A percentile compares a stretch with the other conserved stretches of the same genome.
These are phyloP conservation scores for Lasiodiplodia sp. DNA, from an alignment of 2,329 filamentous ascomycete genomes.

Conservation along the genomic window DNA sequence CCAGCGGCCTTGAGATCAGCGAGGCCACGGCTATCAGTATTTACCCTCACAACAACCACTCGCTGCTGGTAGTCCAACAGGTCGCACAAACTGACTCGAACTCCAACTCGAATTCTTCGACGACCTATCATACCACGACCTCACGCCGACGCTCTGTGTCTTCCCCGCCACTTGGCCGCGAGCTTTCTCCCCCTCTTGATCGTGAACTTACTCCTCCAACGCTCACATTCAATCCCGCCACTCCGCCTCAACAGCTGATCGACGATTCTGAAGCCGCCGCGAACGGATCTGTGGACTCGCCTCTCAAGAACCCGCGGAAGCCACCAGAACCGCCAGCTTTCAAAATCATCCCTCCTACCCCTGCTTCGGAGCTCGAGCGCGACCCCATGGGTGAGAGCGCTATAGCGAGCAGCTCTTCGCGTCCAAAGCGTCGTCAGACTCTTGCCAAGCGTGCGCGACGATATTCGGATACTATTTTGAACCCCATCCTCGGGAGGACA, in stretches of 20 bases:
- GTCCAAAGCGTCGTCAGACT: conserved; percentile 48
- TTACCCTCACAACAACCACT: conserved; percentile 69
- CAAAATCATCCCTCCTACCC: conserved; percentile 64
- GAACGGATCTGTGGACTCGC: conserved; percentile 57
- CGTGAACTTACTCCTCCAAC: conserved; percentile 36
- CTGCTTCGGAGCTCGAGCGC: conserved; percentile 54
- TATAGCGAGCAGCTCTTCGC: conserved; percentile 35
- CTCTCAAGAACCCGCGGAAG: conserved; percentile 64
- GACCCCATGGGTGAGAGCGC: conserved; percentile 38
- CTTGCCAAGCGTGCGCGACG: conserved; percentile 54
- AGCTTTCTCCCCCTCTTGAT: conserved; percentile 3
- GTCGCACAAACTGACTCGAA: conserved; percentile 41
- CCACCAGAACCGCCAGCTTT: conserved; percentile 65
- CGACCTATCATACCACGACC: neutral
- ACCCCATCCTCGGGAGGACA: conserved; percentile 47
- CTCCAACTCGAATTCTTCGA: conserved; percentile 19
- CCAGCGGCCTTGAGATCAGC: conserved; percentile 63
- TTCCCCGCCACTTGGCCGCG: conserved; percentile 16
- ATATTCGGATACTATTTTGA: conserved; percentile 55
- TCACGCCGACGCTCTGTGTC: conserved; percentile 6
- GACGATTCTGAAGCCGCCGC: neutral
- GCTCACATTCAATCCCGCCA: conserved; percentile 43
- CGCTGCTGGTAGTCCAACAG: conserved; percentile 69
- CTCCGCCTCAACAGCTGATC: conserved; percentile 44
- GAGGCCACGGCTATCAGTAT: conserved; percentile 68